Evolutionary conservation across 1,284 basidiomycete genomes (phyloP), one percentile per base, ranked within the genome.

Genomic region (Spongiforma sp.): DNA sequence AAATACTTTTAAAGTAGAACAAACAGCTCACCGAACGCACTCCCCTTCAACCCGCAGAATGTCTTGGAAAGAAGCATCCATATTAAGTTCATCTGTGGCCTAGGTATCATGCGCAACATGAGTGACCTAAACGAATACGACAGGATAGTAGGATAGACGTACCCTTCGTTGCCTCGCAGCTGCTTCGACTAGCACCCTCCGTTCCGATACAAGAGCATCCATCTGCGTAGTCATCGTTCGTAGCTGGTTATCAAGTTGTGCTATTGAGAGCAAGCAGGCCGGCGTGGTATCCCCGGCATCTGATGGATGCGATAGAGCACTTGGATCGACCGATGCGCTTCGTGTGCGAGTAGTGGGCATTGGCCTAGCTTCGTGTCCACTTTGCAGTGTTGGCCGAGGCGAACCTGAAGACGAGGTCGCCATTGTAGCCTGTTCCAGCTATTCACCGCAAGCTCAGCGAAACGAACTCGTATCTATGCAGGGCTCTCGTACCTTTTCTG

Each of bases 191-290:
- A 81, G 65, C 1, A 69, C 70, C 9, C 72, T 73, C 30, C 81
- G 77, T 60, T 84, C 82, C 6, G 71, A 69, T 46, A 71, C 70
- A 61, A 84, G 78, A 6, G 72, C 76, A 21, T 80, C 76, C 46
- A 80, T 74, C 37, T 78, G 74, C 9, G 70, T 58, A 0, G 74
- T 72, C 50, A 84, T 73, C 1, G 67, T 62, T n/a, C 67, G 67
- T 52, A 84, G 73, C 46, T 82, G 77, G 11, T 73, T 71, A 56
- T 78, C 75, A 5, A 84, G 71, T 26, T 70, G 74, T 3, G 67
- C 62, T 52, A 72, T 68, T n/a, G 68, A 67, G 37, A 62, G 41
- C 52, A 60, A n/a, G n/a, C n/a, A n/a, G n/a, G 41, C 36, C 12
- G 36, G n/a, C 30, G 52, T 14, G 15, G 5, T 12, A 11, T 54